Conservation (phyloP, 352 stramenopile species). For the Phytophthora meadii region DNA sequence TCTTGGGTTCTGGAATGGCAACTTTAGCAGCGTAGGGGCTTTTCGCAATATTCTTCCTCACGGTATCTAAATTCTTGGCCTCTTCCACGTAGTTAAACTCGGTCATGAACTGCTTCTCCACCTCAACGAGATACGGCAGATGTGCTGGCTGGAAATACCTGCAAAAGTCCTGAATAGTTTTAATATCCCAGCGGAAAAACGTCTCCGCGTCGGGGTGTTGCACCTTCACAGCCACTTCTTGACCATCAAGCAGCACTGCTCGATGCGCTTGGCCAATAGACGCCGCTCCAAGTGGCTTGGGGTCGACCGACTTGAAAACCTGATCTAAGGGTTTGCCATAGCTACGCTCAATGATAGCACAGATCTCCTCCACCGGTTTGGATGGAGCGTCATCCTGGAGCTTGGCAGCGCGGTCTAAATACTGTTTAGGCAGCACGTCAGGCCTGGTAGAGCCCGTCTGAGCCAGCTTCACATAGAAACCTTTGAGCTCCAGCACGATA, state of each 20-base stretch:
- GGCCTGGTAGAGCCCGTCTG: constrained; percentile 83
- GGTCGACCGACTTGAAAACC: constrained; percentile 70
- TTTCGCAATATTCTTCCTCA: constrained; percentile 91
- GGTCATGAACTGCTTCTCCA: constrained; percentile 98
- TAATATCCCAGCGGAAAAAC: constrained; percentile 96
- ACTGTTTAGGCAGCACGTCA: constrained; percentile 85
- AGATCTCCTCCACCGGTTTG: constrained; percentile 78
- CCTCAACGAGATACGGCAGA: constrained; percentile 93
- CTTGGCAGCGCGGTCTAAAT: constrained; percentile 71
- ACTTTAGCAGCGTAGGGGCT: constrained; percentile 75
- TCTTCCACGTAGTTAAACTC: constrained; percentile 98
- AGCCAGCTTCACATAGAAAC: constrained; percentile 90
- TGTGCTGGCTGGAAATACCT: constrained; percentile 95
- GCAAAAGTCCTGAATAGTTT: constrained; percentile 96
- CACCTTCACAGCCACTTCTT: constrained; percentile 91
- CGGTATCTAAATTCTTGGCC: constrained; percentile 88
- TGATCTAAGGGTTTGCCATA: constrained; percentile 65
- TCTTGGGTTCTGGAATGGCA: constrained; percentile 84
- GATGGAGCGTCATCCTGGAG: constrained; percentile 84
- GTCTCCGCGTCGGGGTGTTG: constrained; percentile 95
- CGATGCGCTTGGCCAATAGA: constrained; percentile 89
- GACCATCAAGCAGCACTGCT: constrained; percentile 69
- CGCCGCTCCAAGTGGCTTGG: constrained; percentile 76
- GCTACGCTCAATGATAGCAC: constrained; percentile 74
- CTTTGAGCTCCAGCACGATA: constrained; percentile 86